Evolutionary conservation across 176 grass and related monocot species (phyloP).

Genomic region (Rhynchospora breviuscula): DNA sequence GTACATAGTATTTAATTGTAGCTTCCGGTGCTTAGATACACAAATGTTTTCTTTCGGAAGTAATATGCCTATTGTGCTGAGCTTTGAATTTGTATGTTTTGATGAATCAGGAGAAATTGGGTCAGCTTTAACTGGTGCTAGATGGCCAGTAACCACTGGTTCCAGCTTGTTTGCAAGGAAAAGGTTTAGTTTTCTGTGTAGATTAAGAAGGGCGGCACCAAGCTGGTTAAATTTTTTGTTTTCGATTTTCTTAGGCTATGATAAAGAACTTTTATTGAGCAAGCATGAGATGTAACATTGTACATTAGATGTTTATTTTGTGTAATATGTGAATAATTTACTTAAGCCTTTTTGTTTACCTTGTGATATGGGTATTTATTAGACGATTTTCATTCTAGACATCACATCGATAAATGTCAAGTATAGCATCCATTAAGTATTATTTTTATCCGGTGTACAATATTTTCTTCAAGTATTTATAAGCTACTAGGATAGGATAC

Average conservation of each 20-base stretch:
- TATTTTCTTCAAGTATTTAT: too few species aligned
- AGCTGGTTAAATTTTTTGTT: background rate
- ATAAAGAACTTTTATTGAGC: slow-evolving; percentile 11
- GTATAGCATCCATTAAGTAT: too few species aligned
- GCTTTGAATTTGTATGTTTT: slow-evolving; percentile 7
- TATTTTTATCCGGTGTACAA: too few species aligned
- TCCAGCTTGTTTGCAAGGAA: background rate
- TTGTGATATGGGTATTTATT: background rate
- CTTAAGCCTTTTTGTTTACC: background rate
- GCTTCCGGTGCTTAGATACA: background rate
- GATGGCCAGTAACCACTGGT: background rate
- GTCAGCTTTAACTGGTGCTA: slow-evolving; percentile 36
- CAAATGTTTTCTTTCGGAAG: slow-evolving; percentile 5
- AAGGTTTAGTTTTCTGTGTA: background rate
- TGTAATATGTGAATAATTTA: slow-evolving; percentile 29
- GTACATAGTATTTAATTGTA: background rate
- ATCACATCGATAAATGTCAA: too few species aligned
- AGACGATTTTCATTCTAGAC: too few species aligned
- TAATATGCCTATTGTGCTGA: background rate
- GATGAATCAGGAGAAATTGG: slow-evolving; percentile 49
- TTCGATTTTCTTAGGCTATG: background rate
- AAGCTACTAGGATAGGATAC: too few species aligned
- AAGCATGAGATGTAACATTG: slow-evolving; percentile 13
- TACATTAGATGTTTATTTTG: slow-evolving; percentile 16
- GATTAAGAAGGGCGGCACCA: background rate